Evolutionary conservation across 1,284 basidiomycete species (phyloP).

Genomic region (Microbotryomycetes sp.): DNA sequence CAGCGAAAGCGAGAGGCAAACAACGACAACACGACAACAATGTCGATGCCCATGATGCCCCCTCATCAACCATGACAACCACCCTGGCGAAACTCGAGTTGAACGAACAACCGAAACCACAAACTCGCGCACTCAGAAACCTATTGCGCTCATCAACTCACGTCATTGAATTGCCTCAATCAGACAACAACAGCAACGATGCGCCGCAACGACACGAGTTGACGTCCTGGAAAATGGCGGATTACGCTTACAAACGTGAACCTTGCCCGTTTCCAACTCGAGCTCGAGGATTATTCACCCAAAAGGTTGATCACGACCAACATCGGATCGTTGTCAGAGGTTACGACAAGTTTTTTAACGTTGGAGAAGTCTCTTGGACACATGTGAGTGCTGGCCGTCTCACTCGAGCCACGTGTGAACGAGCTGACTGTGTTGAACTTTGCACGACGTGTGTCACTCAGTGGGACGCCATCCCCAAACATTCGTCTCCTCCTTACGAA

Average conservation of each 20-base stretch:
- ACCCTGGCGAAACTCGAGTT: neutral
- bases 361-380: slow-evolving; percentile 91
- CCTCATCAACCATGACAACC: neutral
- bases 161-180: neutral
- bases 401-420: too few relatives aligned
- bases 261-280: slow-evolving; percentile 87
- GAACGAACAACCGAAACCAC: neutral
- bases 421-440: too few relatives aligned
- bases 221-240: slow-evolving; percentile 91
- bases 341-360: slow-evolving; percentile 99
- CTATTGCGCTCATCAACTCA: slow-evolving; percentile 25
- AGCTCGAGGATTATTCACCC: slow-evolving; percentile 77
- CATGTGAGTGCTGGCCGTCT: slow-evolving; percentile 53
- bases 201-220: slow-evolving; percentile 41
- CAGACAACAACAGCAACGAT: slow-evolving; percentile 1
- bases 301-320: slow-evolving; percentile 42
- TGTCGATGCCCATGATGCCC: too few relatives aligned
- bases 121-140: slow-evolving; percentile 6
- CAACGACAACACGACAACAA: neutral
- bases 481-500: slow-evolving; percentile 74
- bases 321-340: slow-evolving; percentile 77
- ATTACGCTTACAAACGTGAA: slow-evolving; percentile 81
- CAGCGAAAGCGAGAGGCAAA: neutral
- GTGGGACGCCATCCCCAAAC: slow-evolving; percentile 69
- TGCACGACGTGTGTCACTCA: too few relatives aligned